Base-by-base conservation (phyloP, 2,329 filamentous ascomycete genomes). In the Rutstroemia sydowiana region DNA sequence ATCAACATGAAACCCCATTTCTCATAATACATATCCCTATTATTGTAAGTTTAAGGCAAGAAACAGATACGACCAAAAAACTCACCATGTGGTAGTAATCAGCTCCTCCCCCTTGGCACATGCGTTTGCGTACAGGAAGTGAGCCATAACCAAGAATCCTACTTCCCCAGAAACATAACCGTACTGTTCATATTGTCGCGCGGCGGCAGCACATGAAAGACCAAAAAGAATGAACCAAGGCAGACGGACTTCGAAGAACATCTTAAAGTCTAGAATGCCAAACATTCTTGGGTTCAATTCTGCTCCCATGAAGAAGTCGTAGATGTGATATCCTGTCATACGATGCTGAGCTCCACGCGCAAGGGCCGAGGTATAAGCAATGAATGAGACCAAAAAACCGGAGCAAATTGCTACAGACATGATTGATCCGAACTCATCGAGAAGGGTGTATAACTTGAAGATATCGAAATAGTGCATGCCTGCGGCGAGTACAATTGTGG, bases 1-100 rank as follows among this genome's bases (percentile, higher is more conserved):
- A 93, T 93, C 60, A 95, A 80, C 89, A 95, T 95, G 75, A 95
- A 95, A 46, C 89, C 89, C 80, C 87, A 90, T 73, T 95, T 95
- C 75, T 95, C 90, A 63, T 89, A 92, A 75, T 95, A 95, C 85
- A 95, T 95, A 65, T 95, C 90, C 85, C n/a, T 23, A 42, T 20
- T 11, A 16, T 21, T 55, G 26, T 51, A n/a, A 51, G 26, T 41
- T 40, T 20, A 5, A n/a, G 28, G 13, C 10, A 20, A 23, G 8
- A n/a, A 31, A 13, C 11, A 5, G 5, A 21, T 5, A 8, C 14
- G 5, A 13, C 21, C 16, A 31, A 11, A 40, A 6, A 7, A 41
- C 54, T 63, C 68, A 81, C 82, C 90, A 95, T 45, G 88, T 93
- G 8, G 87, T 87, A 54, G 89, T 79, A 69, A 95, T 95, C 66